A percentile compares a stretch with the other conserved stretches of the same genome.
phyloP scores from a whole-genome alignment of 2,329 filamentous ascomycete species.

The Cladosporium sphaerospermum region DNA sequence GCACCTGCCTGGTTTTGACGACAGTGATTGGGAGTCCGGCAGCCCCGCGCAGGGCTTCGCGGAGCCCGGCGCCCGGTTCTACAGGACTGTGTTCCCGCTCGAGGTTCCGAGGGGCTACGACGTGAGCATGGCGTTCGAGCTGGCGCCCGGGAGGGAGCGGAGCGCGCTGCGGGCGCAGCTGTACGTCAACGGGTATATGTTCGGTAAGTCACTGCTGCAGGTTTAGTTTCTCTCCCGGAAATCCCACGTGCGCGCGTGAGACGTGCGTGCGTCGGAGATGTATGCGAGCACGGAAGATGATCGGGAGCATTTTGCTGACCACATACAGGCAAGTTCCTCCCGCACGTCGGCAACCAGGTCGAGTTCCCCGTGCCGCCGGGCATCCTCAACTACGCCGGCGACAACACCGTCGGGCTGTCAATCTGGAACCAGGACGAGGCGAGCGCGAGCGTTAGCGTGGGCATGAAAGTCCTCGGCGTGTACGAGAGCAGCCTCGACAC shows the following conservation, averaged over 20 bases:
- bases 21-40: constrained; percentile 38
- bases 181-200: constrained; percentile 55
- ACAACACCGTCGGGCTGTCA: constrained; percentile 52
- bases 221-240: not conserved
- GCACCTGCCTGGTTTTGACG: constrained; percentile 53
- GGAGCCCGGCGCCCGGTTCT: constrained; percentile 50
- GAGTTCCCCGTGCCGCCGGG: constrained; percentile 57
- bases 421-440: constrained; percentile 53
- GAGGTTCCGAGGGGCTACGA: constrained; percentile 47
- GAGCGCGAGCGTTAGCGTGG: constrained; percentile 31
- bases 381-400: constrained; percentile 51
- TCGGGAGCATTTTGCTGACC: constrained; percentile 8
- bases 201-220: constrained; percentile 8
- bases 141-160: constrained; percentile 41
- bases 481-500: constrained; percentile 44
- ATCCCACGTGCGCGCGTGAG: not conserved
- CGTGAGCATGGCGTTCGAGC: constrained; percentile 50
- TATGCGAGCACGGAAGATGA: not conserved
- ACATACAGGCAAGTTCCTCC: constrained; percentile 50
- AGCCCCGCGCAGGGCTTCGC: constrained; percentile 38
- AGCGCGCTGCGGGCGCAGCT: constrained; percentile 46
- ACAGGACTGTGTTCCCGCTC: constrained; percentile 48
- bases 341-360: constrained; percentile 54
- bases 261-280: not conserved
- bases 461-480: constrained; percentile 12